A percentile compares a stretch with the other conserved stretches of the same genome.
These are phyloP conservation scores for Fusarium chuoi DNA, from an alignment of 2,329 filamentous ascomycete species.

Conservation along the genomic window DNA sequence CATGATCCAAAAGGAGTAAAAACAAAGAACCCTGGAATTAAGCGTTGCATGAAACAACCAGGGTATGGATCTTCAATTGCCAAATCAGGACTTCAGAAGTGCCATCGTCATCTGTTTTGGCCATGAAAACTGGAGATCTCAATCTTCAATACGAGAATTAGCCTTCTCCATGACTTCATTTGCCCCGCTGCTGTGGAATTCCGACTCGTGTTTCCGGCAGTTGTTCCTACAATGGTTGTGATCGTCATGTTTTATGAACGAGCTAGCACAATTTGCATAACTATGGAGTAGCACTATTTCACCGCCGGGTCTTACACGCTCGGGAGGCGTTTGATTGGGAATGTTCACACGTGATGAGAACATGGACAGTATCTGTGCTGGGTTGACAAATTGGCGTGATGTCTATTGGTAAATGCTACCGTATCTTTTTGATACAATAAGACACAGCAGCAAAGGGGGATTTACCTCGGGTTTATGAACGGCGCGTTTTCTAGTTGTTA, in stretches of 20 bases:
- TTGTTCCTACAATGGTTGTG: background rate
- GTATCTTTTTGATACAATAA: too few relatives aligned
- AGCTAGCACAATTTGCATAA: background rate
- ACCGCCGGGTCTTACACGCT: background rate
- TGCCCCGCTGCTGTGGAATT: background rate
- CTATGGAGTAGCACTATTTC: background rate
- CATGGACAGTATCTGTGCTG: too few relatives aligned
- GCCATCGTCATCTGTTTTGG: background rate
- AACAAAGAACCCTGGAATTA: background rate
- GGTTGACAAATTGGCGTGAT: too few relatives aligned
- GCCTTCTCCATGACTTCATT: constrained; percentile 5
- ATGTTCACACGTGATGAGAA: background rate
- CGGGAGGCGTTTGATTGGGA: background rate
- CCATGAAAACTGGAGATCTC: constrained; percentile 3
- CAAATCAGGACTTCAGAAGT: background rate
- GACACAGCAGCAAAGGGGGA: too few relatives aligned
- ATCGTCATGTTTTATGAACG: background rate
- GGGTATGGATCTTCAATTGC: background rate
- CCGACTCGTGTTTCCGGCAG: background rate
- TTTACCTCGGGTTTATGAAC: too few relatives aligned
- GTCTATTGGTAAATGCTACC: too few relatives aligned
- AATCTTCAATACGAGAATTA: constrained; percentile 21
- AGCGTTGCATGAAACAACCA: background rate
- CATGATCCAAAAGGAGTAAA: constrained; percentile 1
- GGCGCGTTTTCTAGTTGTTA: too few relatives aligned